phyloP scores from a whole-genome alignment of 75 land plant species.

The Sequoia sempervirens region DNA sequence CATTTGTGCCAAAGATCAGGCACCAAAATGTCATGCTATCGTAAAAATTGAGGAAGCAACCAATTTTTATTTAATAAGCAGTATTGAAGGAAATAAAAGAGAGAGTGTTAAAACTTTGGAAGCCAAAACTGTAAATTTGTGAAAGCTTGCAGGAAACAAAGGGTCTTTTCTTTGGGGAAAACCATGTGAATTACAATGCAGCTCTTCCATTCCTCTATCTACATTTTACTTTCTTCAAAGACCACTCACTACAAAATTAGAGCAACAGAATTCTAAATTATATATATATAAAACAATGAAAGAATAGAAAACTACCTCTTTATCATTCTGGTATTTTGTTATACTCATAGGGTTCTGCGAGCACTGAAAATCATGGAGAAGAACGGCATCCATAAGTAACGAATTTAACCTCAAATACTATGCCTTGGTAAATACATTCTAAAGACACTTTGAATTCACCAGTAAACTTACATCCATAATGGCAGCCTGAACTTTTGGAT shows the following conservation, averaged over 20 bases:
- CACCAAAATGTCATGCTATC: neutral
- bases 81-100: neutral
- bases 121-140: neutral
- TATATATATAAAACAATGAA: neutral
- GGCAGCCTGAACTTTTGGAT: constrained; percentile 93
- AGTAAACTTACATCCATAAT: constrained; percentile 85
- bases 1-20: neutral
- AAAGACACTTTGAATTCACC: neutral
- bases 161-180: neutral
- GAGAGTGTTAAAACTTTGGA: neutral
- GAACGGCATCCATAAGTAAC: neutral
- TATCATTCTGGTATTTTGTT: constrained; percentile 92
- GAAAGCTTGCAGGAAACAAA: neutral
- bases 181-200: neutral
- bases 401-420: neutral
- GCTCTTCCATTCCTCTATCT: neutral
- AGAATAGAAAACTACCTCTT: constrained; percentile 60
- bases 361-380: constrained; percentile 64
- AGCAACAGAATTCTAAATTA: neutral
- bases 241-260: neutral
- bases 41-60: neutral
- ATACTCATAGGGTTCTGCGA: constrained; percentile 92
- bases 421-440: neutral
- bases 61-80: neutral
- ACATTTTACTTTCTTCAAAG: neutral